These are phyloP conservation scores for Xylaria multiplex DNA, from an alignment of 2,329 filamentous ascomycete genomes.

Conservation along the genomic window DNA sequence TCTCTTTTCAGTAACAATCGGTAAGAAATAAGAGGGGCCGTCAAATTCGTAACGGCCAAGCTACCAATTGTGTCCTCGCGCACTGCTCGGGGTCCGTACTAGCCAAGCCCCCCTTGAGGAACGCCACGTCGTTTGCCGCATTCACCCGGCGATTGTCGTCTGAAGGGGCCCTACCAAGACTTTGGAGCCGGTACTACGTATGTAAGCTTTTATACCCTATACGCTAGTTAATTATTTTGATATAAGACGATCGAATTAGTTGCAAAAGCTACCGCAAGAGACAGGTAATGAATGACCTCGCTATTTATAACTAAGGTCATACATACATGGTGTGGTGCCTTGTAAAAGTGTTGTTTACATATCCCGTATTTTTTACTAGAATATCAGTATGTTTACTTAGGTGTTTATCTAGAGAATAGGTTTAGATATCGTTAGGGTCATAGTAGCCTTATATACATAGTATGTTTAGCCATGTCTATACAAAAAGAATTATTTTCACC, in stretches of 20 bases:
- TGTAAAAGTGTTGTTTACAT: too few species aligned
- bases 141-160: constrained; percentile 14
- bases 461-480: too few species aligned
- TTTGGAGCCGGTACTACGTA: not conserved
- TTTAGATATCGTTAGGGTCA: too few species aligned
- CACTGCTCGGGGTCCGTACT: not conserved
- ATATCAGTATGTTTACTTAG: too few species aligned
- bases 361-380: too few species aligned
- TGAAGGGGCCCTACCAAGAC: constrained; percentile 29
- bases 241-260: not conserved
- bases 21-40: constrained; percentile 17
- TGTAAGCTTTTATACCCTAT: not conserved
- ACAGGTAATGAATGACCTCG: too few species aligned
- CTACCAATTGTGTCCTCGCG: not conserved
- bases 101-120: constrained; percentile 23
- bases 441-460: too few species aligned
- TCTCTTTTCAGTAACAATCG: constrained; percentile 14
- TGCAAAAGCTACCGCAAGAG: too few species aligned
- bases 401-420: too few species aligned
- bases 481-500: too few species aligned
- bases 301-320: too few species aligned
- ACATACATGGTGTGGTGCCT: too few species aligned
- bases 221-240: not conserved
- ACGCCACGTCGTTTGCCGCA: constrained; percentile 3
- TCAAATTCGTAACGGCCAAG: constrained; percentile 33